Conservation (phyloP, 2,329 filamentous ascomycete genomes). For the Pseudopithomyces chartarum region DNA sequence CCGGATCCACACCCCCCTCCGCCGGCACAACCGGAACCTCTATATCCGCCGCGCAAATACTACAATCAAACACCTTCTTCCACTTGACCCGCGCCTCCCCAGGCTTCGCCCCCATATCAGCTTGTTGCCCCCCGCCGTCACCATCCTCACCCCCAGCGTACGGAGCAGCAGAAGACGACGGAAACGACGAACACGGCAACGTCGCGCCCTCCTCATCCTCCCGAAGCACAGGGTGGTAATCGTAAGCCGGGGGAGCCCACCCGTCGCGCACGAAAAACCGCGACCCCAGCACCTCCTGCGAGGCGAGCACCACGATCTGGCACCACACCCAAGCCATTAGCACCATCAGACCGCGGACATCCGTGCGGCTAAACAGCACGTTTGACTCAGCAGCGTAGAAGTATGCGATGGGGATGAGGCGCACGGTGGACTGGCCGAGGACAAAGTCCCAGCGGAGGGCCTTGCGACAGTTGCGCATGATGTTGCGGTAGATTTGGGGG, state of each 20-base stretch:
- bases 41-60: constrained; percentile 90
- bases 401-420: constrained; percentile 81
- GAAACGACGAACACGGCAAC: constrained; percentile 72
- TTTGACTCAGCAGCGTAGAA: constrained; percentile 82
- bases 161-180: constrained; percentile 28
- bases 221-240: constrained; percentile 89
- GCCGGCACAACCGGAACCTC: constrained; percentile 81
- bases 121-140: constrained; percentile 18
- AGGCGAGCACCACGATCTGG: constrained; percentile 77
- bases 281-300: constrained; percentile 84
- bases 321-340: constrained; percentile 83
- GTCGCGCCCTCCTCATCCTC: constrained; percentile 80
- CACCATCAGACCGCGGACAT: constrained; percentile 66
- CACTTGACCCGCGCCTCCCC: constrained; percentile 58
- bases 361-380: constrained; percentile 75
- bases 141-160: neutral
- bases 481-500: constrained; percentile 90
- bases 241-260: constrained; percentile 76
- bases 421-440: constrained; percentile 77
- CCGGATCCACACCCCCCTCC: constrained; percentile 39
- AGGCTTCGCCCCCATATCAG: constrained; percentile 23
- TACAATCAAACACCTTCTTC: constrained; percentile 78
- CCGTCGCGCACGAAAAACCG: constrained; percentile 79
- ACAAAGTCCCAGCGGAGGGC: constrained; percentile 93
- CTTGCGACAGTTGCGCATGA: constrained; percentile 86